Conservation (phyloP, 2,329 filamentous ascomycete species). For the Pseudopithomyces chartarum region DNA sequence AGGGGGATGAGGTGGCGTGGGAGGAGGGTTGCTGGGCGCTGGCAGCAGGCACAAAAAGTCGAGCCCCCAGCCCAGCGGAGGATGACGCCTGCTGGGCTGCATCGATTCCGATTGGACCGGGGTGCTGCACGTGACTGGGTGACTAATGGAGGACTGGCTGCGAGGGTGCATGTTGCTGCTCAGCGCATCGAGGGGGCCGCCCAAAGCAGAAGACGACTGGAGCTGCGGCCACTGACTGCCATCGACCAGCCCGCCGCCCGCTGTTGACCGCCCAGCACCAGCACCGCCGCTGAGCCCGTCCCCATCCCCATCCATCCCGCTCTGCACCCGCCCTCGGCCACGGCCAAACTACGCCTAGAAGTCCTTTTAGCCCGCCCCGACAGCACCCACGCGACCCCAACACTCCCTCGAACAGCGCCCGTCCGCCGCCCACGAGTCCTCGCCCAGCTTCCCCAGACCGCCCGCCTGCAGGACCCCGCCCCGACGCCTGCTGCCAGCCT, state of each 20-base stretch:
- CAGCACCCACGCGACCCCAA: conserved; percentile 6
- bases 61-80: not conserved
- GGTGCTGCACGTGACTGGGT: not conserved
- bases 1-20: too few species aligned
- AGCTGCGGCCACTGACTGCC: not conserved
- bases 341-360: conserved; percentile 2
- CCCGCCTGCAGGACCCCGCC: conserved; percentile 1
- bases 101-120: not conserved
- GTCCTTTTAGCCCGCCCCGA: not conserved
- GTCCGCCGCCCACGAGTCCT: not conserved
- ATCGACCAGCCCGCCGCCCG: conserved; percentile 1
- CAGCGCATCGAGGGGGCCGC: not conserved
- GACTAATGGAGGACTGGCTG: not conserved
- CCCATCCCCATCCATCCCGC: too few species aligned
- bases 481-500: conserved; percentile 13
- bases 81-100: not conserved
- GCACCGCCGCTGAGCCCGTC: not conserved
- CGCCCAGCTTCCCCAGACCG: conserved; percentile 11
- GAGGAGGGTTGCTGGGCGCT: conserved; percentile 6
- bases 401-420: not conserved
- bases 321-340: not conserved
- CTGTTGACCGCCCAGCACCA: not conserved
- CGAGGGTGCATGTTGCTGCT: not conserved
- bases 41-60: not conserved
- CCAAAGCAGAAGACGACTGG: not conserved